Conservation (phyloP, 305 asterid species). For the Solanum chacoense region DNA sequence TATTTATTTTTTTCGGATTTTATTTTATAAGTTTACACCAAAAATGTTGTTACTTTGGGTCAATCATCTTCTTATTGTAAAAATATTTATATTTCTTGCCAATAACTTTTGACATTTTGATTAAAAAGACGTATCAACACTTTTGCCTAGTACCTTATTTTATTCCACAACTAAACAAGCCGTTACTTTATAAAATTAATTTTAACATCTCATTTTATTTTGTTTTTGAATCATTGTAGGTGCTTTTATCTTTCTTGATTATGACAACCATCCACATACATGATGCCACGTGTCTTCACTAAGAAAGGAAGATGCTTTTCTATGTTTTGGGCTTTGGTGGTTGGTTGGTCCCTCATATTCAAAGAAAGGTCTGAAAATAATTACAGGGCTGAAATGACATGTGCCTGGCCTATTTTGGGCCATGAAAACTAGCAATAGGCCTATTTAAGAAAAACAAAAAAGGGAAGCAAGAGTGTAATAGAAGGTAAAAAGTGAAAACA, state of each 20-base stretch:
- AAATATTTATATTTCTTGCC: background rate
- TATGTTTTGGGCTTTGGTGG: background rate
- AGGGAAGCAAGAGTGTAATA: background rate
- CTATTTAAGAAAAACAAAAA: background rate
- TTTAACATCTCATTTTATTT: background rate
- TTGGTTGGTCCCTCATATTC: background rate
- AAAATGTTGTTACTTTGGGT: background rate
- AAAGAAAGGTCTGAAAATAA: background rate
- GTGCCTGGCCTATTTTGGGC: background rate
- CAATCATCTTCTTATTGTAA: background rate
- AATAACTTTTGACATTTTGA: background rate
- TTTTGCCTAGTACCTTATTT: background rate
- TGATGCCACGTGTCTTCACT: background rate
- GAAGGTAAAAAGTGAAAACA: background rate
- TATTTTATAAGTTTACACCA: background rate
- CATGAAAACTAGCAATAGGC: background rate
- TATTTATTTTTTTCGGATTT: no score
- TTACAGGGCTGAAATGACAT: background rate
- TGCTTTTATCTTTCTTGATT: background rate
- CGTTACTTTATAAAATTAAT: background rate
- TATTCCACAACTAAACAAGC: background rate
- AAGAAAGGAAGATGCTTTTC: background rate
- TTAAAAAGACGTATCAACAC: background rate
- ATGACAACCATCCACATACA: background rate
- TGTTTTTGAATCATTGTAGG: background rate